Conservation (phyloP, 2,329 filamentous ascomycete species). For the Aspergillus sp. region DNA sequence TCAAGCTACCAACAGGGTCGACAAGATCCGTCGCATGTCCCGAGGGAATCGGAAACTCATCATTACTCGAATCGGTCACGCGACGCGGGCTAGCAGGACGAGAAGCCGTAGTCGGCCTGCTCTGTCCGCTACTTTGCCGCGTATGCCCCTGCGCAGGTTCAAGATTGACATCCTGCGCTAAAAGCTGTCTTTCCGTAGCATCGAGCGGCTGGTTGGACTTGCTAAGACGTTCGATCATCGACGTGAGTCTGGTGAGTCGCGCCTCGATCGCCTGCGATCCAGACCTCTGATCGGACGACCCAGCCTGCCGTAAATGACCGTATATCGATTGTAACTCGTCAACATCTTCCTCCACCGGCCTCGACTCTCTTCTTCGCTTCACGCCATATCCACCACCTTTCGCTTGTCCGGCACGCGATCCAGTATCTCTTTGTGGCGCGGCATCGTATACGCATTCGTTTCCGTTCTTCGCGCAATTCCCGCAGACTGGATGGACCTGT, state of each 20-base stretch:
- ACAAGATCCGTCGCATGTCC: slow-evolving; percentile 37
- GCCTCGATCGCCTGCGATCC: slow-evolving; percentile 36
- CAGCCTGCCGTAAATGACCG: slow-evolving; percentile 21
- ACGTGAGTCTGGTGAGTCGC: slow-evolving; percentile 38
- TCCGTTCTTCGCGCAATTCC: slow-evolving; percentile 39
- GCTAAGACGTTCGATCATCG: slow-evolving; percentile 40
- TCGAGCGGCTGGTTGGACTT: slow-evolving; percentile 25
- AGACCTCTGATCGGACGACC: slow-evolving; percentile 17
- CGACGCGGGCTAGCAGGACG: slow-evolving; percentile 28
- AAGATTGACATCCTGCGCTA: slow-evolving; percentile 11
- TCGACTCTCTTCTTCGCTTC: slow-evolving; percentile 30
- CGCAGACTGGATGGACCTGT: slow-evolving; percentile 40
- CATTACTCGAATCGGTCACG: slow-evolving; percentile 26
- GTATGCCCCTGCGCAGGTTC: slow-evolving; percentile 14
- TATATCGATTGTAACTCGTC: slow-evolving; percentile 29
- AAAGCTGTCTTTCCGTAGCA: slow-evolving; percentile 14
- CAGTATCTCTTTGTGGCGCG: slow-evolving; percentile 20
- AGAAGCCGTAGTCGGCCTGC: slow-evolving; percentile 12
- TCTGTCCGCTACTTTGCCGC: slow-evolving; percentile 10
- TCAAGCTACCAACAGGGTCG: slow-evolving; percentile 36
- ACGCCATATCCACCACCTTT: slow-evolving; percentile 20
- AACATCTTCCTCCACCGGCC: slow-evolving; percentile 22
- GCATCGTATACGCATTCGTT: slow-evolving; percentile 38
- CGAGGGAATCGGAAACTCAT: slow-evolving; percentile 38
- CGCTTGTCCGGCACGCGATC: slow-evolving; percentile 7